Percentiles rank a stretch among this genome's conserved stretches.
Conservation (phyloP, 2,329 filamentous ascomycete species). For the Sporothrix phasma region DNA sequence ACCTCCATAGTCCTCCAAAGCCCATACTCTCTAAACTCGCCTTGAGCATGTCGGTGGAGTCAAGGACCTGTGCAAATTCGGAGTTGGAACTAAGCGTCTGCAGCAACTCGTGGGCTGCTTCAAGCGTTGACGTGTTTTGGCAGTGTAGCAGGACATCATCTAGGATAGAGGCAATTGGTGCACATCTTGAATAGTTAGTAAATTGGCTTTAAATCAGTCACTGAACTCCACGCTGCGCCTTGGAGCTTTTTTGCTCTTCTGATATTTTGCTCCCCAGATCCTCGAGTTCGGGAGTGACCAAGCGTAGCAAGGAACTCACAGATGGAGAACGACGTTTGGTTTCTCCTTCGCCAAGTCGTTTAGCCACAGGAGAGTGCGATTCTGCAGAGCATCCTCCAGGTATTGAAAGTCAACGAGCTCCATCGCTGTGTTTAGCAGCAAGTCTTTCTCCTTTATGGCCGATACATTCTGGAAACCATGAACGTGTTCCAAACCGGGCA, state of each 20-base stretch:
- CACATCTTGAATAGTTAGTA: constrained; percentile 33
- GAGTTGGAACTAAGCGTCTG: constrained; percentile 47
- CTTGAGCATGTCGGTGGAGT: constrained; percentile 39
- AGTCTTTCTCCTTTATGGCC: constrained; percentile 47
- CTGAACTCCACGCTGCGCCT: no score
- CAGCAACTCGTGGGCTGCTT: constrained; percentile 50
- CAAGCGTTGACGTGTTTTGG: constrained; percentile 49
- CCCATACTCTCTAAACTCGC: constrained; percentile 50
- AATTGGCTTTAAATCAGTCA: background rate
- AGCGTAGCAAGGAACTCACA: constrained; percentile 35
- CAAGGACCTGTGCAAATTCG: constrained; percentile 39
- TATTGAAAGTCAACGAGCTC: constrained; percentile 57
- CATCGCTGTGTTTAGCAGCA: constrained; percentile 53
- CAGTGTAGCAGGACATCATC: constrained; percentile 54
- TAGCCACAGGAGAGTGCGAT: constrained; percentile 49
- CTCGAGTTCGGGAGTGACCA: background rate
- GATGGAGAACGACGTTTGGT: constrained; percentile 45
- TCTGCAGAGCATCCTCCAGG: constrained; percentile 52
- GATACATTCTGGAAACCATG: constrained; percentile 35
- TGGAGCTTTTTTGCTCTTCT: background rate
- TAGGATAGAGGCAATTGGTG: constrained; percentile 46
- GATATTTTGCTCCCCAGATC: background rate
- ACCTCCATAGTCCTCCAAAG: constrained; percentile 53
- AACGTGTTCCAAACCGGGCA: constrained; percentile 32
- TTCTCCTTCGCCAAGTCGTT: constrained; percentile 45